phyloP scores from a whole-genome alignment of 345 rosid genomes.

The Rhodomyrtus tomentosa region DNA sequence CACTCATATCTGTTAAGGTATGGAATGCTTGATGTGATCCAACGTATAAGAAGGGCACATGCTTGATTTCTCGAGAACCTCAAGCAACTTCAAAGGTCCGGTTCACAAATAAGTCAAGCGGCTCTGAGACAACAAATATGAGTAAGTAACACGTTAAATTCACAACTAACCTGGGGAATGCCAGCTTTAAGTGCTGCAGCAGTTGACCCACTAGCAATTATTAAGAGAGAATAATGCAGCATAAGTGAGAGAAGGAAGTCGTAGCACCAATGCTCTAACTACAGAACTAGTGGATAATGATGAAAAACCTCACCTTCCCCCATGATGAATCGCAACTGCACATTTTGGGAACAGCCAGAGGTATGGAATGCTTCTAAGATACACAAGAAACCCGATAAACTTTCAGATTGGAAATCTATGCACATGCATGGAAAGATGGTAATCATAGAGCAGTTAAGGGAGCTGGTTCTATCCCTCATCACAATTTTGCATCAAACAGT shows the following conservation, averaged over 20 bases:
- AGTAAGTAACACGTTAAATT: background rate
- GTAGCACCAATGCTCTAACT: background rate
- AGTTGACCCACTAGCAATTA: slow-evolving; percentile 53
- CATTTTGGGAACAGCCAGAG: slow-evolving; percentile 61
- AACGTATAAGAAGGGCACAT: background rate
- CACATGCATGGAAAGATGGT: background rate
- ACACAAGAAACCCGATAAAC: slow-evolving; percentile 2
- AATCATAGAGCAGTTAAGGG: background rate
- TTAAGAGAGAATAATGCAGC: background rate
- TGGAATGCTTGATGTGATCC: background rate
- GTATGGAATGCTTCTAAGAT: slow-evolving; percentile 32
- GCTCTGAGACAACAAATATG: background rate
- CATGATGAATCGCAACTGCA: slow-evolving; percentile 76
- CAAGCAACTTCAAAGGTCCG: background rate
- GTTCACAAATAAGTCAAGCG: background rate
- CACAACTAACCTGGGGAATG: slow-evolving; percentile 60
- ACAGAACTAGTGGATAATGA: background rate
- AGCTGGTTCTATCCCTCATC: background rate
- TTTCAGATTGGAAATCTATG: background rate
- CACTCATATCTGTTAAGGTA: background rate
- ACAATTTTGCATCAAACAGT: background rate
- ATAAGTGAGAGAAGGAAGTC: slow-evolving; percentile 1
- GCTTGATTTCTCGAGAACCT: background rate
- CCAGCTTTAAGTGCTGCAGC: slow-evolving; percentile 82
- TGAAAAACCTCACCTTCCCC: slow-evolving; percentile 56